phyloP scores from a whole-genome alignment of 2,329 filamentous ascomycete species.

The Cercospora sp. region DNA sequence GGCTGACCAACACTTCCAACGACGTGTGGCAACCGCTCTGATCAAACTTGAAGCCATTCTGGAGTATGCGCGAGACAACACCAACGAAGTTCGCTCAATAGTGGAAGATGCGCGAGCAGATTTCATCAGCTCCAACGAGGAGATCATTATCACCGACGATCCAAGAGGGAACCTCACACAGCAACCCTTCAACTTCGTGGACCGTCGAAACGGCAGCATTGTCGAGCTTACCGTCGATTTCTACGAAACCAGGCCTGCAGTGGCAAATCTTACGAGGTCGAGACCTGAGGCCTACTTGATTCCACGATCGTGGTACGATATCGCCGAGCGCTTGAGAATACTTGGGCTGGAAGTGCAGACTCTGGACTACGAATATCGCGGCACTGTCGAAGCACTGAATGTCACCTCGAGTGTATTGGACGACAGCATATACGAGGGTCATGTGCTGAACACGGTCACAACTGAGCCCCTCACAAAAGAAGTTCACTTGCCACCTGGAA shows the following conservation, averaged over 20 bases:
- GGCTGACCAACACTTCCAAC: constrained; percentile 39
- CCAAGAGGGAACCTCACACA: constrained; percentile 30
- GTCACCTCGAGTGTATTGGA: constrained; percentile 37
- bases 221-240: constrained; percentile 40
- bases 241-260: constrained; percentile 36
- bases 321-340: constrained; percentile 37
- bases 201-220: constrained; percentile 36
- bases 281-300: constrained; percentile 42
- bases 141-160: constrained; percentile 40
- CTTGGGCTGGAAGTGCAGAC: constrained; percentile 40
- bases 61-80: constrained; percentile 38
- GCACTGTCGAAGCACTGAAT: constrained; percentile 39
- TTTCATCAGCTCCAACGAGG: constrained; percentile 33
- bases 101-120: constrained; percentile 36
- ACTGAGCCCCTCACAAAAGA: constrained; percentile 33
- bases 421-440: constrained; percentile 39
- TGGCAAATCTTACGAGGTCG: constrained; percentile 39
- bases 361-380: constrained; percentile 34
- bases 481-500: constrained; percentile 37
- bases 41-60: constrained; percentile 40
- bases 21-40: constrained; percentile 37
- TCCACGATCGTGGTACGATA: constrained; percentile 39
- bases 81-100: constrained; percentile 32
- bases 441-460: constrained; percentile 38
- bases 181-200: constrained; percentile 40